Evolutionary conservation across 306 rosid species (phyloP).

Genomic region (Vachellia collinsii): DNA sequence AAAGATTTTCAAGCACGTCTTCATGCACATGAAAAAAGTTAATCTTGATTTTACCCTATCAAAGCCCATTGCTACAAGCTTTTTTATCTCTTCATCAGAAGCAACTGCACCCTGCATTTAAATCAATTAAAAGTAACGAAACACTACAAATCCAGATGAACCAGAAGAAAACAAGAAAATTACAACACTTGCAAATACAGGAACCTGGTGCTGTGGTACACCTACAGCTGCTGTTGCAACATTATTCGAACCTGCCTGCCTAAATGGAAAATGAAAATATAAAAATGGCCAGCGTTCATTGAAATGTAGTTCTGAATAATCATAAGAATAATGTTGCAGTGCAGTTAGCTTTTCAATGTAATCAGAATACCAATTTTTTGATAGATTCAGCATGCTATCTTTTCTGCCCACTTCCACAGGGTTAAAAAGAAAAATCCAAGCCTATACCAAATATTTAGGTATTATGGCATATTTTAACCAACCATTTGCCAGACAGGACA

Average conservation of each 20-base stretch:
- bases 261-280: conserved; percentile 44
- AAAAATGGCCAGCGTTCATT: conserved; percentile 25
- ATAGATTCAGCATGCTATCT: not conserved
- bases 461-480: not conserved
- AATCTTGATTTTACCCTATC: conserved; percentile 66
- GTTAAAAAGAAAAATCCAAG: not conserved
- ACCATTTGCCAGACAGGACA: not conserved
- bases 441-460: not conserved
- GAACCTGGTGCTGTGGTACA: conserved; percentile 75
- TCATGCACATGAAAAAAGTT: conserved; percentile 21
- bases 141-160: conserved; percentile 34
- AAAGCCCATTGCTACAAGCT: conserved; percentile 93
- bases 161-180: conserved; percentile 29
- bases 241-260: conserved; percentile 51
- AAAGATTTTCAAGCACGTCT: conserved; percentile 25
- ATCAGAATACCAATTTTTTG: conserved; percentile 17
- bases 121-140: conserved; percentile 24
- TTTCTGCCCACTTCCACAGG: not conserved
- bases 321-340: conserved; percentile 5
- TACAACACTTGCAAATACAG: conserved; percentile 19
- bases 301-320: conserved; percentile 25
- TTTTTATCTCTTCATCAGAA: conserved; percentile 77
- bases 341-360: conserved; percentile 21
- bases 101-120: conserved; percentile 63
- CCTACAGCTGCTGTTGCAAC: conserved; percentile 46